Conservation (phyloP, 495 filamentous ascomycete genomes). For the Aspergillus coremiiformis region DNA sequence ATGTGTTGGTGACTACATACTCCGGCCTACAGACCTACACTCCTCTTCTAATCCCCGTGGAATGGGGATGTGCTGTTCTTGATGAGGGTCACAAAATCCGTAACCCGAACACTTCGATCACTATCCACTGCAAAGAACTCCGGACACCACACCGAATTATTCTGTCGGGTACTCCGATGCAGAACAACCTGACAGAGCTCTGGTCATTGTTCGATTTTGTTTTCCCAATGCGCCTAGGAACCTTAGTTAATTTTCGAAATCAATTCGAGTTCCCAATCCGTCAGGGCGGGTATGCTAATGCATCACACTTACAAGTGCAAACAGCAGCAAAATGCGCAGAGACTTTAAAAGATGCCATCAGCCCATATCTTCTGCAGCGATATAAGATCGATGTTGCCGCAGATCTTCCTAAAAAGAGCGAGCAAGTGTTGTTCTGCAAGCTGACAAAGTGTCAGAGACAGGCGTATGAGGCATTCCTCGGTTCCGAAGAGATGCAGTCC, state of each 20-base stretch:
- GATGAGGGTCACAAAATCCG: slow-evolving; percentile 98
- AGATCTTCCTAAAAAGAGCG: slow-evolving; percentile 88
- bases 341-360: slow-evolving; percentile 83
- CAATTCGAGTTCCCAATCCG: slow-evolving; percentile 90
- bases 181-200: slow-evolving; percentile 92
- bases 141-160: slow-evolving; percentile 84
- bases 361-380: slow-evolving; percentile 85
- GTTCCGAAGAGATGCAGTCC: slow-evolving; percentile 69
- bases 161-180: slow-evolving; percentile 92
- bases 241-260: slow-evolving; percentile 77
- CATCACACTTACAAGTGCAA: slow-evolving; percentile 84
- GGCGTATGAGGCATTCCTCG: slow-evolving; percentile 72
- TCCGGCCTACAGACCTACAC: slow-evolving; percentile 84
- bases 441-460: slow-evolving; percentile 68
- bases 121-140: slow-evolving; percentile 86
- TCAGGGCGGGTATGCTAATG: slow-evolving; percentile 87
- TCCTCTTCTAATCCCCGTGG: slow-evolving; percentile 63
- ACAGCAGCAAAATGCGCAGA: slow-evolving; percentile 86
- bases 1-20: slow-evolving; percentile 92
- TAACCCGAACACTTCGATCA: slow-evolving; percentile 88
- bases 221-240: slow-evolving; percentile 90
- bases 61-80: slow-evolving; percentile 90
- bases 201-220: slow-evolving; percentile 98
- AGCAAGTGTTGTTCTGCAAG: slow-evolving; percentile 93
- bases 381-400: slow-evolving; percentile 90